Conservation (phyloP, 192 early-diverging fungal genomes). For the Thamnidium elegans region DNA sequence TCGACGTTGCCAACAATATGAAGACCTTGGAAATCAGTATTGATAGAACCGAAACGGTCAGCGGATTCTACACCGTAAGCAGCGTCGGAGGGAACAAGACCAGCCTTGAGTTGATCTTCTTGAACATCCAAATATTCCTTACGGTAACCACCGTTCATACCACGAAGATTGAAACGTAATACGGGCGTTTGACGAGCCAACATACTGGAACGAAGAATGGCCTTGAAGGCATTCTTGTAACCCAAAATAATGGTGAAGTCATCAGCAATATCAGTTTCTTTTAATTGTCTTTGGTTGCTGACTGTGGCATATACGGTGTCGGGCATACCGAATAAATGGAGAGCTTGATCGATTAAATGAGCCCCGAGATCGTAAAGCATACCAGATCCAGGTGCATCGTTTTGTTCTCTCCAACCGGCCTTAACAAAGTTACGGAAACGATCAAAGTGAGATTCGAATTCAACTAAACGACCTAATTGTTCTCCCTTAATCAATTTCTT, state of each 20-base stretch:
- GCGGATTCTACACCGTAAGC: constrained; percentile 58
- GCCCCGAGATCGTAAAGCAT: constrained; percentile 72
- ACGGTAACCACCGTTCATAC: constrained; percentile 64
- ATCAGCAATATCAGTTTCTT: constrained; percentile 50
- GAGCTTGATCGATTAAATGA: constrained; percentile 63
- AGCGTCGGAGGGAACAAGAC: constrained; percentile 46
- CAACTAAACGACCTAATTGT: constrained; percentile 63
- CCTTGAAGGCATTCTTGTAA: constrained; percentile 59
- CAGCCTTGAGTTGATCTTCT: constrained; percentile 68
- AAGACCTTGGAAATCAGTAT: constrained; percentile 47
- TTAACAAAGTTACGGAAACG: constrained; percentile 67
- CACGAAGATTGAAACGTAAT: constrained; percentile 62
- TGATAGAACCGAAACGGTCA: constrained; percentile 47
- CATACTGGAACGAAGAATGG: constrained; percentile 65
- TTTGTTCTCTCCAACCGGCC: constrained; percentile 69
- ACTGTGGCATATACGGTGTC: constrained; percentile 57
- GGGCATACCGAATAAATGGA: constrained; percentile 67
- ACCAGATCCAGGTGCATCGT: constrained; percentile 59
- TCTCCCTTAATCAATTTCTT: constrained; percentile 54
- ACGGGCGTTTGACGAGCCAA: constrained; percentile 57
- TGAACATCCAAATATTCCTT: constrained; percentile 71
- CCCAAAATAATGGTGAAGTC: constrained; percentile 64
- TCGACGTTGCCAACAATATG: constrained; percentile 54
- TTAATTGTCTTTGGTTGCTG: constrained; percentile 63
- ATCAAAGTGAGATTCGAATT: constrained; percentile 73